Base-by-base conservation (phyloP, 2,329 filamentous ascomycete species). In the Hymenoscyphus linearis region DNA sequence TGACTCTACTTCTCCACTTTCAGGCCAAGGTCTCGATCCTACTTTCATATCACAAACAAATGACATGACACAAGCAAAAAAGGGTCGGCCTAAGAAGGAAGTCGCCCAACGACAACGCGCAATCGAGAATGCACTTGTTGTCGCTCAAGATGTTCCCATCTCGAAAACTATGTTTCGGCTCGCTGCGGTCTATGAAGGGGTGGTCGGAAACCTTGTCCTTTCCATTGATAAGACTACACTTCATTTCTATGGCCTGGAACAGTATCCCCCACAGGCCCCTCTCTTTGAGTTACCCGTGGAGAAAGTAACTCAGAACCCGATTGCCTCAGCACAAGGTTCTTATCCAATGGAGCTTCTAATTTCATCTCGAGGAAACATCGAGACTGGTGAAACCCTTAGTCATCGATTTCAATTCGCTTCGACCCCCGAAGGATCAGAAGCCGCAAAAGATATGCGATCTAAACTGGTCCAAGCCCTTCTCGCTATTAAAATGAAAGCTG, bases 261-360 rank as follows among this genome's bases (percentile, higher is more conserved):
- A 68, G 53, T 5, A 47, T 18, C 55, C 57, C 1, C 57, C 60
- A n/a, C 40, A 67, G 12, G 13, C 55, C 22, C 63, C 70, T 9
- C 52, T 64, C 3, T 40, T 69, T 18, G 58, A 55, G 18, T 54
- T 69, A 27, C 60, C 61, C 40, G 58, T 72, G 4, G 60, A 52
- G 6, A 52, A 65, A 25, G 63, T 72, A 35, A 53, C 61, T 6
- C 60, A 67, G 9, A 66, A 69, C 26, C 70, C 70, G 14, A 69
- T 67, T 4, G 63, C 65, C 2, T 72, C 70, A 4, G 60, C 64
- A 16, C 58, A 59, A 40, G 69, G 70, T 3, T 72, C 70, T 6
- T 68, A 67, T 40, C 68, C 67, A n/a, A 71, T 72, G 69, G 68
- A 72, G 31, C 40, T 74, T 44, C 65, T 62, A 13, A 58, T 72